Evolutionary conservation across 768 basidiomycete species (phyloP).

Genomic region (Brasilioporus rufonigricans): DNA sequence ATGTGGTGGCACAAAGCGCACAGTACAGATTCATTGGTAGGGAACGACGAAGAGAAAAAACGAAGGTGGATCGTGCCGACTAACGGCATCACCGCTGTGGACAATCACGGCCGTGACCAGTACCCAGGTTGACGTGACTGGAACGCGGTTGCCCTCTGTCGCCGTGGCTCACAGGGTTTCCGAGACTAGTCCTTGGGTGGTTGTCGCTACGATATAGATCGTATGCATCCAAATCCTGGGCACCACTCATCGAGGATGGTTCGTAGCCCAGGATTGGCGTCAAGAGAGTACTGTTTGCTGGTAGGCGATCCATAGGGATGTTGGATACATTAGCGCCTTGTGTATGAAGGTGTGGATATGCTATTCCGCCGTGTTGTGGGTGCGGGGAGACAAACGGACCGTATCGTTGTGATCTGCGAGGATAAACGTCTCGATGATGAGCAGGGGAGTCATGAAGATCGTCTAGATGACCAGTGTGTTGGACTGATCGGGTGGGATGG

Average conservation of each 20-base stretch:
- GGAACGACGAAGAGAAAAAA: neutral
- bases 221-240: conserved; percentile 16
- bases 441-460: conserved; percentile 21
- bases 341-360: conserved; percentile 26
- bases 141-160: conserved; percentile 24
- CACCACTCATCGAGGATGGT: conserved; percentile 33
- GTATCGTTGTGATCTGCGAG: conserved; percentile 30
- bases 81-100: conserved; percentile 2
- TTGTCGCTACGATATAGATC: conserved; percentile 37
- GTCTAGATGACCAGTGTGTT: conserved; percentile 7
- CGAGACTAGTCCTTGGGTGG: conserved; percentile 43
- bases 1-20: conserved; percentile 3
- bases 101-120: conserved; percentile 11
- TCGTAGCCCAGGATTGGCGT: conserved; percentile 68
- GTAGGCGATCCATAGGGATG: conserved; percentile 42
- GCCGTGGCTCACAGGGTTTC: conserved; percentile 22
- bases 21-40: neutral
- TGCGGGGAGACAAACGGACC: conserved; percentile 18
- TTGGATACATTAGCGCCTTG: conserved; percentile 20
- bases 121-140: conserved; percentile 11
- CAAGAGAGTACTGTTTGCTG: conserved; percentile 64
- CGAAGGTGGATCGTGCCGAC: neutral
- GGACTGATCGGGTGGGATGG: conserved; percentile 23
- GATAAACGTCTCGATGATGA: conserved; percentile 18
- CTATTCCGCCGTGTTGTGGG: conserved; percentile 12